A percentile compares a stretch with the other conserved stretches of the same genome.
phyloP scores from a whole-genome alignment of 2,329 filamentous ascomycete species.

The Ascochyta fabae region DNA sequence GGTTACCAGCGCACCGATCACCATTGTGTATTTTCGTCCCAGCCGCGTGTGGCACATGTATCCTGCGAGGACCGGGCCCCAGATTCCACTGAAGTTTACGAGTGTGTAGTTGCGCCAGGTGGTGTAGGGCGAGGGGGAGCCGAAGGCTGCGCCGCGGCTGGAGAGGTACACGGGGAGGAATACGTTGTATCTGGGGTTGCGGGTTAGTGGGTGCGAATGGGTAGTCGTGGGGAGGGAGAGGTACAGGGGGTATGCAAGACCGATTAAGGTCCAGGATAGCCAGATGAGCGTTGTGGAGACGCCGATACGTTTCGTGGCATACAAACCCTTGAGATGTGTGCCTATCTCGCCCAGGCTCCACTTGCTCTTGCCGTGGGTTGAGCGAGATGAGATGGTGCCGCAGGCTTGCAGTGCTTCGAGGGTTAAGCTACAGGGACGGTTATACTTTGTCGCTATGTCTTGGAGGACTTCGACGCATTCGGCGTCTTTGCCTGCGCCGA shows the following conservation, averaged over 20 bases:
- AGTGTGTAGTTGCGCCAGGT: conserved; percentile 77
- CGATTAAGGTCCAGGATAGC: conserved; percentile 73
- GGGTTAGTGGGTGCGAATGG: not conserved
- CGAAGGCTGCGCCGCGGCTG: conserved; percentile 64
- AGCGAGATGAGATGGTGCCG: conserved; percentile 42
- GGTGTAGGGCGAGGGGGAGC: conserved; percentile 60
- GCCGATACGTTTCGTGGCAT: conserved; percentile 64
- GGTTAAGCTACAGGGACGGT: conserved; percentile 60
- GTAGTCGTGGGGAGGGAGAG: not conserved
- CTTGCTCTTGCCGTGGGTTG: conserved; percentile 37
- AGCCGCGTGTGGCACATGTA: conserved; percentile 60
- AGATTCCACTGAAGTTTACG: conserved; percentile 70
- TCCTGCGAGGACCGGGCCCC: conserved; percentile 72
- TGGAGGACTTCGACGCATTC: conserved; percentile 59
- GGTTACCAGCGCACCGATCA: conserved; percentile 68
- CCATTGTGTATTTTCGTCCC: conserved; percentile 51
- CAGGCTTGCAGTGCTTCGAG: conserved; percentile 57
- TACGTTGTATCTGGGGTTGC: conserved; percentile 58
- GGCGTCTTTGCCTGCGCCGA: conserved; percentile 60
- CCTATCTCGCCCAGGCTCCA: conserved; percentile 50
- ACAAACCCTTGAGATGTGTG: conserved; percentile 70
- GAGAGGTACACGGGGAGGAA: conserved; percentile 71
- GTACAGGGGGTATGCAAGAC: conserved; percentile 76
- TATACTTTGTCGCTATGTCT: conserved; percentile 59
- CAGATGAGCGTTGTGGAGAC: conserved; percentile 70